Evolutionary conservation across 2,329 filamentous ascomycete species (phyloP), one percentile per base, ranked within the genome.

Genomic region (Cercospora sp.): DNA sequence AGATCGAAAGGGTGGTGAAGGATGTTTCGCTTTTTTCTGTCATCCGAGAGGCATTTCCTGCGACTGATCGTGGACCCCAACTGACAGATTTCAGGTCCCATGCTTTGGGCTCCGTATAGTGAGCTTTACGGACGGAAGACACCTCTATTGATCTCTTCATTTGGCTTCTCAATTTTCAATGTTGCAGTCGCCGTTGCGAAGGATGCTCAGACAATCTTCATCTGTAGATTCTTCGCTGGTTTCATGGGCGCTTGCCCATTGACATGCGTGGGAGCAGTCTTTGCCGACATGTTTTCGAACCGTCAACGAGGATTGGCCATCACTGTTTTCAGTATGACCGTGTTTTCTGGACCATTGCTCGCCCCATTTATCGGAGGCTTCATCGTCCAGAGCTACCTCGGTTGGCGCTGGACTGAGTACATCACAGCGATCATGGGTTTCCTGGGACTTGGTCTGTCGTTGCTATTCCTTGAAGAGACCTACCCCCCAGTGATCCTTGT

Each of bases 401-500:
- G 78, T n/a, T 88, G 86, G 86, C 75, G 82, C 23, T 88, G 85
- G 85, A 77, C 75, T 10, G 76, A 74, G 13, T 79, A 86, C 71
- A 81, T 88, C 45, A 80, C 81, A 3, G 82, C 81, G 0, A 82
- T 89, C 71, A 86, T 89, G 84, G 86, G 85, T n/a, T 86, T 84
- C 67, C 18, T 78, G 3, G 81, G 83, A 2, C 81, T 86, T 12
- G 73, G 78, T 0, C 73, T 87, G 9, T 80, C 85, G 53, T 48
- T 86, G 0, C 71, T 87, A 42, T 86, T 88, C 76, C 79, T 87
- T 28, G 77, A 85, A 61, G 87, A 89, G 73, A 85, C 85, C 0
- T 89, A 88, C 69, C 83, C 86, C 0, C 87, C 87, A 0, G 81
- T 87, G 0, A 84, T 89, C 13, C 80, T 89, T 3, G 83, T 88